Conservation (phyloP, 345 rosid species). For the Salix exigua region DNA sequence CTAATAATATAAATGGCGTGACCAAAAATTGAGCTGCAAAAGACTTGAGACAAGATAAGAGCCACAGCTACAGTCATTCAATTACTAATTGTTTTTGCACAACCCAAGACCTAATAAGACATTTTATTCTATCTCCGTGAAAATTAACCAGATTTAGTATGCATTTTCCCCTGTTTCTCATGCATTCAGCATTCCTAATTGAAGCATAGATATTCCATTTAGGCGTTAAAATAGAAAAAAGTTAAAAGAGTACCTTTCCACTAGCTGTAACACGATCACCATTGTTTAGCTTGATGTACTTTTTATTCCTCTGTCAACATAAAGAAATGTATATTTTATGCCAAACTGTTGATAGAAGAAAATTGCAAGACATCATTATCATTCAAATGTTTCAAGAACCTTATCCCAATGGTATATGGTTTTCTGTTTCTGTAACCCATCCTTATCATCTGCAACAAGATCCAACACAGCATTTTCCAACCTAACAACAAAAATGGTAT, state of each 20-base stretch:
- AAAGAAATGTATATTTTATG: conserved; percentile 4
- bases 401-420: conserved; percentile 84
- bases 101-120: background rate
- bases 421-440: conserved; percentile 76
- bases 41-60: background rate
- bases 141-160: background rate
- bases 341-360: background rate
- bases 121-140: background rate
- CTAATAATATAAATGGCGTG: background rate
- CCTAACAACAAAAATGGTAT: conserved; percentile 33
- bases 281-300: conserved; percentile 85
- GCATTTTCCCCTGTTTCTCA: background rate
- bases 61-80: no score
- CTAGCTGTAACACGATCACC: conserved; percentile 97
- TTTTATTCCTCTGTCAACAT: conserved; percentile 80
- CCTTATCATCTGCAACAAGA: conserved; percentile 89
- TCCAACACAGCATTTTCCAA: conserved; percentile 85
- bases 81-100: no score
- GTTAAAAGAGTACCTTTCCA: conserved; percentile 65
- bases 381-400: conserved; percentile 40
- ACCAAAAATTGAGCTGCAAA: background rate
- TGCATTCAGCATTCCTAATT: background rate
- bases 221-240: background rate
- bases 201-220: background rate
- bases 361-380: background rate